Percentiles rank a stretch among this genome's conserved stretches.
phyloP scores from a whole-genome alignment of 2,329 filamentous ascomycete species.

The Blastomyces percursus region DNA sequence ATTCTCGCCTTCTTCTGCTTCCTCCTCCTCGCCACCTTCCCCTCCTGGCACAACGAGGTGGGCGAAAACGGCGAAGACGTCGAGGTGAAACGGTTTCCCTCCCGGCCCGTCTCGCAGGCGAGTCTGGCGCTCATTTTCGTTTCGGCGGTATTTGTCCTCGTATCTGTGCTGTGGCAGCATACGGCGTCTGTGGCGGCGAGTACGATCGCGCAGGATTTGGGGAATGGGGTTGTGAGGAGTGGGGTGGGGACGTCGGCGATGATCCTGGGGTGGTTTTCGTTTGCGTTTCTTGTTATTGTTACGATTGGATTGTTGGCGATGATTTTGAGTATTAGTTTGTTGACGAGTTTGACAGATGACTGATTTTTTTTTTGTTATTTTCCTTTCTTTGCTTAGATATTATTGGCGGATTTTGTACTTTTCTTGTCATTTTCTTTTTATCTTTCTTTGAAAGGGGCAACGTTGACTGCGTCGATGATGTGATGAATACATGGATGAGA shows the following conservation, averaged over 20 bases:
- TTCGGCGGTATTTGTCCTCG: constrained; percentile 53
- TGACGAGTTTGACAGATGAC: constrained; percentile 49
- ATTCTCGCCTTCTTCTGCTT: constrained; percentile 96
- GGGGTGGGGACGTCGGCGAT: constrained; percentile 92
- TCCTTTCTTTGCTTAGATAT: not conserved
- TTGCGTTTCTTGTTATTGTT: constrained; percentile 83
- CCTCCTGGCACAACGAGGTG: constrained; percentile 89
- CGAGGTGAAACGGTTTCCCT: constrained; percentile 90
- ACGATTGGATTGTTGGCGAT: constrained; percentile 91
- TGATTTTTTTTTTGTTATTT: constrained; percentile 4
- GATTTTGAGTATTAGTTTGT: constrained; percentile 82
- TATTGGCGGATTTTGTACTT: too few relatives aligned
- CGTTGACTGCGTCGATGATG: not conserved
- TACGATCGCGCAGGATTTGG: constrained; percentile 84
- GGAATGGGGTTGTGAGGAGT: constrained; percentile 74
- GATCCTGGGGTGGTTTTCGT: constrained; percentile 96
- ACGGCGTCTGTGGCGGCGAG: constrained; percentile 93
- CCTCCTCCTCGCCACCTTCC: constrained; percentile 88
- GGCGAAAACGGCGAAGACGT: constrained; percentile 71
- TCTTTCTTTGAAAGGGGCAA: not conserved
- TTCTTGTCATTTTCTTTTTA: too few relatives aligned
- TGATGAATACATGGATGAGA: not conserved
- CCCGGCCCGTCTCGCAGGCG: constrained; percentile 80
- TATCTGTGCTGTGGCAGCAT: constrained; percentile 55
- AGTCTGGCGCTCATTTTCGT: constrained; percentile 81